Evolutionary conservation across 257 asterid genomes (phyloP).

Genomic region (Solanum pinnatisectum): DNA sequence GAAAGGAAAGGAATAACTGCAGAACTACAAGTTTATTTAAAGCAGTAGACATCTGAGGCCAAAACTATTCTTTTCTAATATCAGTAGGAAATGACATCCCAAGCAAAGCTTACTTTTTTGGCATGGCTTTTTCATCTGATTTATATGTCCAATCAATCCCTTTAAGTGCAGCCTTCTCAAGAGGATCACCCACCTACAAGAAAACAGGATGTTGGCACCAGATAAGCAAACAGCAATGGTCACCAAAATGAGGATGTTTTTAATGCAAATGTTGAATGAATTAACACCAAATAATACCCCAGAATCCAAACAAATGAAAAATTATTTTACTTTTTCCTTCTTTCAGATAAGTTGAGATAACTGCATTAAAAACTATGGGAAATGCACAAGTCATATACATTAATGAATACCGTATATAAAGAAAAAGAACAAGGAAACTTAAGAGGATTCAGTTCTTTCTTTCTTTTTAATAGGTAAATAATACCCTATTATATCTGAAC

Average conservation of each 20-base stretch:
- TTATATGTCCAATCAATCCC: conserved; percentile 93
- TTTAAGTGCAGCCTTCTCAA: conserved; percentile 94
- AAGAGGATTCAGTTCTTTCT: not conserved
- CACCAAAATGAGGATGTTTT: not conserved
- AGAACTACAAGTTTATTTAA: not conserved
- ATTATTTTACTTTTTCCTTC: not conserved
- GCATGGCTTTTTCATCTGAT: conserved; percentile 95
- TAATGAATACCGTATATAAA: not conserved
- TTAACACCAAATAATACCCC: not conserved
- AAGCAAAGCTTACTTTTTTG: conserved; percentile 61
- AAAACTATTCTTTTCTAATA: not conserved
- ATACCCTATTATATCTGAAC: not conserved
- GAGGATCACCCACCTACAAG: conserved; percentile 98
- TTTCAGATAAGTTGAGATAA: not conserved
- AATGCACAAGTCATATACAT: not conserved
- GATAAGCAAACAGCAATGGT: not conserved
- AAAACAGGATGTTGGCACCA: conserved; percentile 5
- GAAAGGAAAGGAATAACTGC: not conserved
- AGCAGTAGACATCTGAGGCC: not conserved
- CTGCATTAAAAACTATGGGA: not conserved
- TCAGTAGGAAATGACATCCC: not conserved
- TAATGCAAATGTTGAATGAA: not conserved
- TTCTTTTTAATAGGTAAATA: not conserved
- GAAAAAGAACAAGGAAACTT: not conserved
- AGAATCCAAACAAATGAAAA: not conserved